A percentile compares a stretch with the other conserved stretches of the same genome.
These are phyloP conservation scores for Pelargonium fulgidum DNA, from an alignment of 441 rosid genomes.

Conservation along the genomic window DNA sequence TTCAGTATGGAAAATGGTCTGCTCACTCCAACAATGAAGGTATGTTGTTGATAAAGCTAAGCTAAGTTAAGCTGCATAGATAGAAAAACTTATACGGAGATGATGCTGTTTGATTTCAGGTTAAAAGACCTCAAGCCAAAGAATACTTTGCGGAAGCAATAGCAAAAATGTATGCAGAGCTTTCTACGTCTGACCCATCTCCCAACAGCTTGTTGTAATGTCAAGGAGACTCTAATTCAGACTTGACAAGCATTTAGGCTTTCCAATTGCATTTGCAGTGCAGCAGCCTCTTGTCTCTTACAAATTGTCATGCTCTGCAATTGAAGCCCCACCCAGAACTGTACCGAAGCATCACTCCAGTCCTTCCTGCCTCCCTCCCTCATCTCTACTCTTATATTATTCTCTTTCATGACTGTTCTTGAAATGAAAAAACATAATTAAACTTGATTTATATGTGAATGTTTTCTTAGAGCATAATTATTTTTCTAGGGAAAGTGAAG, in stretches of 20 bases:
- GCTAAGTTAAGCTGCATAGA: no score
- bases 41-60: constrained; percentile 20
- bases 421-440: no score
- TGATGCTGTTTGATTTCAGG: constrained; percentile 32
- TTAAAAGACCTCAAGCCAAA: constrained; percentile 94
- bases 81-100: constrained; percentile 27
- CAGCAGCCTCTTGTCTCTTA: no score
- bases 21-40: constrained; percentile 94
- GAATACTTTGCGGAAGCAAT: constrained; percentile 68
- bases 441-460: no score
- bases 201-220: constrained; percentile 10
- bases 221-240: not conserved
- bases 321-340: no score
- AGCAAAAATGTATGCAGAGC: constrained; percentile 64
- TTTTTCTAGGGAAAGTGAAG: no score
- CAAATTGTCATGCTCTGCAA: no score
- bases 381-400: no score
- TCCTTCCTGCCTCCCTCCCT: no score
- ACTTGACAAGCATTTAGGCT: not conserved
- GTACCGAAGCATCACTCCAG: no score
- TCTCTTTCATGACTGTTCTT: no score
- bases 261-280: not conserved
- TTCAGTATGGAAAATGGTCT: constrained; percentile 79
- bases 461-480: no score
- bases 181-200: constrained; percentile 47